Percentiles rank a stretch among this genome's conserved stretches.
Conservation (phyloP, 2,329 filamentous ascomycete species). For the Botrytis sinoallii region DNA sequence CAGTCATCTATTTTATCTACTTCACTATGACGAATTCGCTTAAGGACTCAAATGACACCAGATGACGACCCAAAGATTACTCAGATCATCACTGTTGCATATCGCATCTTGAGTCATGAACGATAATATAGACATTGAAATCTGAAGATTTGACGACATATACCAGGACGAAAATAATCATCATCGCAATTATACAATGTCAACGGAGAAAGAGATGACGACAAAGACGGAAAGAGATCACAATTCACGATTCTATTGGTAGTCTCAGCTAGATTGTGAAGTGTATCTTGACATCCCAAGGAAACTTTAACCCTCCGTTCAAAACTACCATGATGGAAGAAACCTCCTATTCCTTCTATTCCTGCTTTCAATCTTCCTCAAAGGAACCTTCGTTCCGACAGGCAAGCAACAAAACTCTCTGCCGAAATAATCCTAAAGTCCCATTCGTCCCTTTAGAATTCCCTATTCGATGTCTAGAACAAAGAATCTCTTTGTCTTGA, state of each 20-base stretch:
- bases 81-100: background rate
- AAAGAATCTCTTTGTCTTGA: background rate
- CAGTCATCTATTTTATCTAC: background rate
- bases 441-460: background rate
- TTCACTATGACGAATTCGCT: background rate
- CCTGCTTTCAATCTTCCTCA: background rate
- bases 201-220: background rate
- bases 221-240: background rate
- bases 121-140: background rate
- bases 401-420: background rate
- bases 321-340: background rate
- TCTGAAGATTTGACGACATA: background rate
- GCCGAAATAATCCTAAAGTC: background rate
- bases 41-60: background rate
- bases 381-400: constrained; percentile 8
- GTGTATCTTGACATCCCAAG: background rate
- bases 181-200: background rate
- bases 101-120: background rate
- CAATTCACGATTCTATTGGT: background rate
- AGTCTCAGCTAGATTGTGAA: too few relatives aligned
- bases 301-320: background rate
- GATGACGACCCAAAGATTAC: too few relatives aligned
- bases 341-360: background rate
- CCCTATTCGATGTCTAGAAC: background rate
- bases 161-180: background rate